Evolutionary conservation across 2,329 filamentous ascomycete genomes (phyloP).

Genomic region (Berkeleyomyces rouxiae): DNA sequence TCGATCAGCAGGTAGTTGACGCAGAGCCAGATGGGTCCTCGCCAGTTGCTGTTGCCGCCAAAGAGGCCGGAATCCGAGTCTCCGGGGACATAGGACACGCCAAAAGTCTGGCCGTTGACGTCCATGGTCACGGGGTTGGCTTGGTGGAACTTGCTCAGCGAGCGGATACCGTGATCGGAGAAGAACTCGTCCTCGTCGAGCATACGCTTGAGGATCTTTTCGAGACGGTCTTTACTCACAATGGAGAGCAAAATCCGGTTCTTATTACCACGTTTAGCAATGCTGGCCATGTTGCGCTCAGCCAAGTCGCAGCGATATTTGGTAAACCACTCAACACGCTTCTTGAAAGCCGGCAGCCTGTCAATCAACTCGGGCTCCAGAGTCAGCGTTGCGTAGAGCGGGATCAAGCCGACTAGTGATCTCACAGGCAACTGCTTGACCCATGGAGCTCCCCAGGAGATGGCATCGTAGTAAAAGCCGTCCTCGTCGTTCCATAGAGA

Average conservation of each 20-base stretch:
- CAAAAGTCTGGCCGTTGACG: slow-evolving; percentile 79
- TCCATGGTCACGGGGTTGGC: slow-evolving; percentile 88
- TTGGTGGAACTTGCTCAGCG: slow-evolving; percentile 80
- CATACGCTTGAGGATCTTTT: slow-evolving; percentile 81
- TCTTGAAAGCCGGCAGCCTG: slow-evolving; percentile 82
- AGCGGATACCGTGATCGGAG: slow-evolving; percentile 77
- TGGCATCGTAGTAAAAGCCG: slow-evolving; percentile 96
- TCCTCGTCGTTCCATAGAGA: slow-evolving; percentile 94
- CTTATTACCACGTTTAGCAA: slow-evolving; percentile 77
- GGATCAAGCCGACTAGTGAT: slow-evolving; percentile 84
- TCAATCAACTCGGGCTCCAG: slow-evolving; percentile 88
- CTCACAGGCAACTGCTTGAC: slow-evolving; percentile 82
- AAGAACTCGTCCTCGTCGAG: slow-evolving; percentile 88
- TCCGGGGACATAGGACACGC: slow-evolving; percentile 80
- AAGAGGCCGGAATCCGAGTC: slow-evolving; percentile 92
- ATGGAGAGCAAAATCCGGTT: slow-evolving; percentile 75
- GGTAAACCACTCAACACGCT: slow-evolving; percentile 85
- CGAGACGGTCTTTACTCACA: slow-evolving; percentile 81
- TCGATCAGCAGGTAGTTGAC: slow-evolving; percentile 93
- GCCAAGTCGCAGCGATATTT: slow-evolving; percentile 73
- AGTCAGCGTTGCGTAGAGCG: slow-evolving; percentile 80
- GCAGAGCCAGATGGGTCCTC: slow-evolving; percentile 87
- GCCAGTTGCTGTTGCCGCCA: slow-evolving; percentile 95
- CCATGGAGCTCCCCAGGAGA: slow-evolving; percentile 88
- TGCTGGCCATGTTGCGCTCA: slow-evolving; percentile 87